A percentile compares a stretch with the other conserved stretches of the same genome.
Evolutionary conservation across 768 basidiomycete genomes (phyloP).

Genomic region (Lactarius deliciosus): DNA sequence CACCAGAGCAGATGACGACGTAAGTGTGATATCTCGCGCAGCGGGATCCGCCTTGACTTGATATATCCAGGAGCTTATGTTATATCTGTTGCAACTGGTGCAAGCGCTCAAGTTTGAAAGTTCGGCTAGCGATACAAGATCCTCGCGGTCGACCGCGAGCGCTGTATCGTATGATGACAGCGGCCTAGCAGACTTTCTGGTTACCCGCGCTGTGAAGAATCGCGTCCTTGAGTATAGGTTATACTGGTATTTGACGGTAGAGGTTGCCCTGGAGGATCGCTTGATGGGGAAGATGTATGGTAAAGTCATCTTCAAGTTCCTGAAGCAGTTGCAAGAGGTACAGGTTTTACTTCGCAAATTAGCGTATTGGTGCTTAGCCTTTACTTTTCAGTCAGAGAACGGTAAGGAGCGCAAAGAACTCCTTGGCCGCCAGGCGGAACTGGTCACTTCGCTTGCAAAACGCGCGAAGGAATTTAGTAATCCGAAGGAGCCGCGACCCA

Average conservation of each 20-base stretch:
- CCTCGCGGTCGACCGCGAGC: constrained; percentile 67
- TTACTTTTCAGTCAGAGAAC: constrained; percentile 53
- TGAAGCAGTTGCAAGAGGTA: constrained; percentile 86
- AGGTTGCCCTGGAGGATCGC: constrained; percentile 79
- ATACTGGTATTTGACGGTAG: constrained; percentile 98
- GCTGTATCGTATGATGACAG: constrained; percentile 88
- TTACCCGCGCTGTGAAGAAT: constrained; percentile 80
- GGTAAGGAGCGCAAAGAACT: constrained; percentile 82
- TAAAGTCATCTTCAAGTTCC: constrained; percentile 80
- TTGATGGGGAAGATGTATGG: constrained; percentile 30
- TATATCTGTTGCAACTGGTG: constrained; percentile 94
- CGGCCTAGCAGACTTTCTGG: constrained; percentile 90
- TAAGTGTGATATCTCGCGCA: constrained; percentile 39
- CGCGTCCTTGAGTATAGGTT: constrained; percentile 84
- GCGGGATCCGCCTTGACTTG: not conserved
- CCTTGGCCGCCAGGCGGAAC: constrained; percentile 88
- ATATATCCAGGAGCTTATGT: constrained; percentile 71
- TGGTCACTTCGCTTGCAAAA: constrained; percentile 82
- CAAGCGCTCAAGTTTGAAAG: constrained; percentile 98
- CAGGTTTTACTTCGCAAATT: constrained; percentile 13
- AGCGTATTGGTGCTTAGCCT: constrained; percentile 1
- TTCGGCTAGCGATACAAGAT: constrained; percentile 70
- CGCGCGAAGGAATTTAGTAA: constrained; percentile 84
- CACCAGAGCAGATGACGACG: constrained; percentile 91
- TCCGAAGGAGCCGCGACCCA: constrained; percentile 91